A percentile compares a stretch with the other conserved stretches of the same genome.
phyloP scores from a whole-genome alignment of 208 protist genomes.

The Tritrichomonas musculus region DNA sequence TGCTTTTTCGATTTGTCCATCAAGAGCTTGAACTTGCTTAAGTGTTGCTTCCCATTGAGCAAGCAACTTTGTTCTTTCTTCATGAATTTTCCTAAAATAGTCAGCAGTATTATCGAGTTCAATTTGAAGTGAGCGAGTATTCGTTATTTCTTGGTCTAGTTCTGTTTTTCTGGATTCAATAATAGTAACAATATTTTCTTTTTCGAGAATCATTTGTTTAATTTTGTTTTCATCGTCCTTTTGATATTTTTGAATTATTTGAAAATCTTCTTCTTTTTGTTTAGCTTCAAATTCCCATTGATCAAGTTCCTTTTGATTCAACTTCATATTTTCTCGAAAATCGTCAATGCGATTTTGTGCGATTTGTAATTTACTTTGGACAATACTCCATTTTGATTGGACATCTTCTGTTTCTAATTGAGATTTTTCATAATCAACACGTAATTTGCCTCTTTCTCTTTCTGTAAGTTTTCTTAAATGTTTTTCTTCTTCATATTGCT shows the following conservation, averaged over 20 bases:
- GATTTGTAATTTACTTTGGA: background rate
- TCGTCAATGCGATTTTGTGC: background rate
- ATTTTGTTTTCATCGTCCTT: constrained; percentile 14
- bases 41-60: constrained; percentile 29
- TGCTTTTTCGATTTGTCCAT: background rate
- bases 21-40: background rate
- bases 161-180: background rate
- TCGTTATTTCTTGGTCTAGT: constrained; percentile 19
- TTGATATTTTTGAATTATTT: constrained; percentile 14
- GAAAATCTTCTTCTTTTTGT: constrained; percentile 34
- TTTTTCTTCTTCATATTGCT: background rate
- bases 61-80: constrained; percentile 7
- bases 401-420: background rate
- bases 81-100: background rate
- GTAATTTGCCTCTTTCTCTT: background rate
- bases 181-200: background rate
- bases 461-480: background rate
- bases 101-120: constrained; percentile 21
- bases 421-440: background rate
- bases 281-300: background rate
- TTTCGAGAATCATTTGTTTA: background rate
- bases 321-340: background rate
- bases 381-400: background rate
- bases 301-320: constrained; percentile 3
- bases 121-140: constrained; percentile 21